Conservation (phyloP, 1,139 yeast genomes). For the Lodderomyces oxycetoniae region DNA sequence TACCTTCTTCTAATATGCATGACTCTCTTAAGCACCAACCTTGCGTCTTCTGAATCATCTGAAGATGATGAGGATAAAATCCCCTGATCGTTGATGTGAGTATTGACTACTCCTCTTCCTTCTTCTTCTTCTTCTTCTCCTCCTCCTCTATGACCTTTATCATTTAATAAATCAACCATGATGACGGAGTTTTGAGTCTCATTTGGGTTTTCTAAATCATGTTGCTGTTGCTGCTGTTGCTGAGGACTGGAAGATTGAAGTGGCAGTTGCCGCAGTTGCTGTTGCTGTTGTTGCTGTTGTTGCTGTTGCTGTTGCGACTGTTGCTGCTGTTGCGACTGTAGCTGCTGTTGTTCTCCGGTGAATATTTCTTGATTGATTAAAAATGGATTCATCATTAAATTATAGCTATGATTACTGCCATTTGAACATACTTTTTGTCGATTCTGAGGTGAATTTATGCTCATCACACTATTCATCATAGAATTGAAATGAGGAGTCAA, state of each 20-base stretch:
- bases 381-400: slow-evolving; percentile 18
- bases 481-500: slow-evolving; percentile 44
- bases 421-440: slow-evolving; percentile 14
- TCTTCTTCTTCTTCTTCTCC: background rate
- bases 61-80: slow-evolving; percentile 8
- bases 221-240: slow-evolving; percentile 4
- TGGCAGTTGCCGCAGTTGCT: slow-evolving; percentile 2
- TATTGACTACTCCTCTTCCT: background rate
- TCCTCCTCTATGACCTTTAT: background rate
- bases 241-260: background rate
- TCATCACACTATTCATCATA: slow-evolving; percentile 40
- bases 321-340: slow-evolving; percentile 4
- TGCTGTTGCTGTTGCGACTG: slow-evolving; percentile 7
- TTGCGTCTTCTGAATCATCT: slow-evolving; percentile 40
- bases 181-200: slow-evolving; percentile 3
- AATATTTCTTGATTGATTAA: slow-evolving; percentile 31
- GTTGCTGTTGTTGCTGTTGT: slow-evolving; percentile 6
- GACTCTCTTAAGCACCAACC: slow-evolving; percentile 38
- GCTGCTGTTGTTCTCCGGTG: slow-evolving; percentile 11
- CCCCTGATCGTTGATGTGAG: background rate
- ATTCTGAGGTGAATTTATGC: slow-evolving; percentile 31
- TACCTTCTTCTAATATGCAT: slow-evolving; percentile 26
- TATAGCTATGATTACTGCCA: background rate
- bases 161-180: background rate
- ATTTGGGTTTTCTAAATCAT: slow-evolving; percentile 6